Base-by-base conservation (phyloP, 2,329 filamentous ascomycete genomes). In the Capronia americana region DNA sequence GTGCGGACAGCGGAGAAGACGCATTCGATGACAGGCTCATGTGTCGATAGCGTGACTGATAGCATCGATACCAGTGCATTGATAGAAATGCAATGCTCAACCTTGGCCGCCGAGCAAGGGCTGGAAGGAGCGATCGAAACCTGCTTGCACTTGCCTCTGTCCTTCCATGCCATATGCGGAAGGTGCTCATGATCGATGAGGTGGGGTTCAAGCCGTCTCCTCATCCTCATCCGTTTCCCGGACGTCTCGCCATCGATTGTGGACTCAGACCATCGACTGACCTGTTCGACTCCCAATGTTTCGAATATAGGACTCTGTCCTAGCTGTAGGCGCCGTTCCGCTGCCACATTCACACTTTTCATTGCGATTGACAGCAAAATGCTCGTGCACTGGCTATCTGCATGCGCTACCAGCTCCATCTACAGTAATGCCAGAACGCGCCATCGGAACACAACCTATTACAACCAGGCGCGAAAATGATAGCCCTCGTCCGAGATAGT, bases 41-140 rank as follows among this genome's bases (percentile, higher is more conserved):
- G 17, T 44, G 38, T 20, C 17, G 17, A n/a, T 20, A 44, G 38
- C 7, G 14, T 17, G 38, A 44, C 17, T 44, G 17, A 44, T n/a
- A n/a, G 51, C 14, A 44, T 23, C 26, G 30, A n/a, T 54, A 44
- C 51, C 58, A 54, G 20, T 23, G 24, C 30, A 54, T 61, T 26
- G 58, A 54, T 53, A 44, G 28, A 61, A 24, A 53, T 44, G 46
- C 20, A 30, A 53, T 26, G 28, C 10, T 24, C 44, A n/a, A 50
- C 7, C 48, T 41, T 32, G 41, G 28, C 48, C 57, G 20, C 38
- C 28, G 51, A 51, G 28, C 34, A 53, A 53, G 20, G 4, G 4
- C 6, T 53, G 23, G 48, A 51, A 53, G 6, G 17, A 2, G 17
- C 17, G 38, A 8, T 8, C 1, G 17, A 44, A n/a, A 44, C 6